A percentile compares a stretch with the other conserved stretches of the same genome.
phyloP scores from a whole-genome alignment of 2,329 filamentous ascomycete species.

The Penicillium polonicum region DNA sequence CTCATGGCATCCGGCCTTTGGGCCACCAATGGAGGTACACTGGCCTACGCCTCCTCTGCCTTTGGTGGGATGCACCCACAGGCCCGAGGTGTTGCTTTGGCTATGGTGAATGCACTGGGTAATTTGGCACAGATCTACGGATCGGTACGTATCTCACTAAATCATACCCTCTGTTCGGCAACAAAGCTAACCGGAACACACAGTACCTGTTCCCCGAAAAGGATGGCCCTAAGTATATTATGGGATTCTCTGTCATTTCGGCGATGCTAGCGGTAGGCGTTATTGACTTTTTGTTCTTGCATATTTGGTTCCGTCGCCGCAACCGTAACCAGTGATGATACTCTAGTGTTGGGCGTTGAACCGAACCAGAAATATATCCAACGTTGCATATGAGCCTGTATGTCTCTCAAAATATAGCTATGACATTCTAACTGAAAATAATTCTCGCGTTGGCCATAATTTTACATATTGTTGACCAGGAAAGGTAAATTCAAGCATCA shows the following conservation, averaged over 20 bases:
- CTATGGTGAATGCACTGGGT: conserved; percentile 55
- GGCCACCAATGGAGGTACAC: conserved; percentile 52
- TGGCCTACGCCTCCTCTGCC: conserved; percentile 54
- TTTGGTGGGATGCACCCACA: conserved; percentile 53
- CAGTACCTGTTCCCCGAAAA: conserved; percentile 52
- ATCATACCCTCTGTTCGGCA: too few relatives aligned
- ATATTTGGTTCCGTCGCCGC: conserved; percentile 26
- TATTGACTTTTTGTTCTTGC: conserved; percentile 26
- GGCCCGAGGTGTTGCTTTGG: conserved; percentile 53
- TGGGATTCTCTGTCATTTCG: conserved; percentile 43
- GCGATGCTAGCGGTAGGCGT: conserved; percentile 35
- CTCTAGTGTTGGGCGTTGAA: not conserved
- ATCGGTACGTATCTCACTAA: conserved; percentile 10
- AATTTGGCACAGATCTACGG: conserved; percentile 59
- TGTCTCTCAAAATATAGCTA: not conserved
- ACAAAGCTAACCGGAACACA: not conserved
- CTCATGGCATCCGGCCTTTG: conserved; percentile 57
- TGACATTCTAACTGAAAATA: not conserved
- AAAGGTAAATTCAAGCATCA: not conserved
- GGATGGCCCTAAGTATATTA: conserved; percentile 52
- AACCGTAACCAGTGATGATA: not conserved
- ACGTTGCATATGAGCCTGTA: not conserved
- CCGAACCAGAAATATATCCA: not conserved
- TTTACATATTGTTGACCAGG: not conserved
- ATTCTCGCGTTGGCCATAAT: not conserved